Evolutionary conservation across 148 eudicot genomes (phyloP).

Genomic region (Cornus florida): DNA sequence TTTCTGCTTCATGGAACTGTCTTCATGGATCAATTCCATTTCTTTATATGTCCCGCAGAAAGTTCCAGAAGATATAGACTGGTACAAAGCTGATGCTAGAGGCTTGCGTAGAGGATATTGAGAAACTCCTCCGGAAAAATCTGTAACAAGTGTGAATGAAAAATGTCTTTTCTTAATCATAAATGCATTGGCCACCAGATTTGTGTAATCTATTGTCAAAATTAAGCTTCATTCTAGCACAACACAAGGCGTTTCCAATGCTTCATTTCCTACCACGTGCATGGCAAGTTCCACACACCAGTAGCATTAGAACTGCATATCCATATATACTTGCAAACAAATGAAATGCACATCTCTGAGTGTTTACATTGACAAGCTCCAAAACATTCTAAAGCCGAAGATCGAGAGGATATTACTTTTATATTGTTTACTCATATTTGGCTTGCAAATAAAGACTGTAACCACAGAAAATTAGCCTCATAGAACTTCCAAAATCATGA

Average conservation of each 20-base stretch:
- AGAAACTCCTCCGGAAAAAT: slow-evolving; percentile 50
- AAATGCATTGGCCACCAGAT: neutral
- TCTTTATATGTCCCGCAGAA: neutral
- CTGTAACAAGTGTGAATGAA: slow-evolving; percentile 20
- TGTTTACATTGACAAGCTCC: neutral
- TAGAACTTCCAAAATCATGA: no score
- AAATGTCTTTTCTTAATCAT: neutral
- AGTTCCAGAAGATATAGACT: slow-evolving; percentile 45
- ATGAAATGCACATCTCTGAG: neutral
- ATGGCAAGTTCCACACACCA: neutral
- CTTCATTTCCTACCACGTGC: neutral
- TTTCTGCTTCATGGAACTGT: slow-evolving; percentile 32
- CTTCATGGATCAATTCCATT: slow-evolving; percentile 24
- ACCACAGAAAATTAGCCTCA: no score
- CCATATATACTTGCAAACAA: no score
- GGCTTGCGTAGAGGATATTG: slow-evolving; percentile 70
- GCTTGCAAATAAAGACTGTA: no score
- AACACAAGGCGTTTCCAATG: neutral
- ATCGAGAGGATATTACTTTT: no score
- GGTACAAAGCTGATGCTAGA: slow-evolving; percentile 55
- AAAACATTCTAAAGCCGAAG: no score
- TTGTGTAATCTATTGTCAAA: neutral
- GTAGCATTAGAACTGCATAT: neutral
- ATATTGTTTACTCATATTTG: no score
- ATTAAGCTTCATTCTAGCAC: neutral